Conservation (phyloP, 768 basidiomycete species). For the Solioccasus polychromus region DNA sequence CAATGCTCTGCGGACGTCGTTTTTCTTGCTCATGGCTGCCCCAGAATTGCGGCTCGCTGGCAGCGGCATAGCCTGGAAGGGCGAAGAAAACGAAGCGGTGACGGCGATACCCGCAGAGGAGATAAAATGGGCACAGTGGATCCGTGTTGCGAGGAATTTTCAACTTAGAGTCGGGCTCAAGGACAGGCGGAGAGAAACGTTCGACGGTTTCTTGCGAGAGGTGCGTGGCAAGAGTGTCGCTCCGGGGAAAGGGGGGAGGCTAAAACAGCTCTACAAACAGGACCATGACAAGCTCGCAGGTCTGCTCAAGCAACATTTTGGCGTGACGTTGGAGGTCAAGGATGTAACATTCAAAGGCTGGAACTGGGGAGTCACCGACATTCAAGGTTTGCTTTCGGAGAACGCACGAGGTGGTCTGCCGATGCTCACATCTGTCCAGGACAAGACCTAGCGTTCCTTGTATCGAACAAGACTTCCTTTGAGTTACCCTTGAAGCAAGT, state of each 20-base stretch:
- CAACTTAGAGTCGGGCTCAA: conserved; percentile 84
- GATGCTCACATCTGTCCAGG: conserved; percentile 44
- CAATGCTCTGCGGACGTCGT: not conserved
- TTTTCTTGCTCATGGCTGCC: not conserved
- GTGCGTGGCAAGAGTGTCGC: conserved; percentile 36
- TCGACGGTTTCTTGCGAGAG: conserved; percentile 92
- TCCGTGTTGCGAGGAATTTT: conserved; percentile 88
- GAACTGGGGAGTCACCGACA: conserved; percentile 97
- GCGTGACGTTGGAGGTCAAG: conserved; percentile 76
- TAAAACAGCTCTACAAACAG: conserved; percentile 36
- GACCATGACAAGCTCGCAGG: conserved; percentile 86
- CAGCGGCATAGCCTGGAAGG: conserved; percentile 95
- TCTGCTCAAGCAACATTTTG: conserved; percentile 85
- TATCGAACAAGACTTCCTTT: conserved; percentile 85
- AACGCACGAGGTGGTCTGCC: not conserved
- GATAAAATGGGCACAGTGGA: conserved; percentile 89
- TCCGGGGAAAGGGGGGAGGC: not conserved
- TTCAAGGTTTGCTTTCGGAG: conserved; percentile 64
- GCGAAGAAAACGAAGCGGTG: conserved; percentile 60
- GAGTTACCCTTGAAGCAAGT: conserved; percentile 84
- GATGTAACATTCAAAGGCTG: conserved; percentile 92
- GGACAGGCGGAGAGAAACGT: conserved; percentile 74
- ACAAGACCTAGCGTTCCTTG: conserved; percentile 86
- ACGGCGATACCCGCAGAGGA: conserved; percentile 64
- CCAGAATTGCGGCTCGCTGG: conserved; percentile 83